These are phyloP conservation scores for Noccaea bulbosa DNA, from an alignment of 345 rosid species.

Conservation along the genomic window DNA sequence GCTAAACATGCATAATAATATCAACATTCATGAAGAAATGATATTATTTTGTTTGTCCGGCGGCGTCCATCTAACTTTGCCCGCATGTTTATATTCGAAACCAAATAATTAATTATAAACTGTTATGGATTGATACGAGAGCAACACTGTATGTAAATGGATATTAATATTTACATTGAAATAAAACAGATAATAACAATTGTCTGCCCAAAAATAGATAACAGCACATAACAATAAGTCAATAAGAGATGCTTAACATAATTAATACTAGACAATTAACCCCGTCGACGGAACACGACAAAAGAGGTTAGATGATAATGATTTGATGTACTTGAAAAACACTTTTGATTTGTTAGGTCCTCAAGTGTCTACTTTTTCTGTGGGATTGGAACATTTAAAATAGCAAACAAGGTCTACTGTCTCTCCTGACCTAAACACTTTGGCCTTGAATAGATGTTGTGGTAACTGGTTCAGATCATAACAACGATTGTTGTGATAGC, in stretches of 20 bases:
- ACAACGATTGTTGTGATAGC: constrained; percentile 32
- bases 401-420: constrained; percentile 39
- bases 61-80: too few relatives aligned
- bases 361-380: constrained; percentile 31
- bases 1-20: too few relatives aligned
- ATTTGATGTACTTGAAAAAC: constrained; percentile 41
- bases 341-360: constrained; percentile 39
- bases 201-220: constrained; percentile 2
- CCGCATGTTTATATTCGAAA: too few relatives aligned
- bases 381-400: constrained; percentile 33
- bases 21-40: too few relatives aligned
- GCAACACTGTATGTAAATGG: background rate
- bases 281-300: constrained; percentile 34
- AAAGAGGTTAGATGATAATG: constrained; percentile 32
- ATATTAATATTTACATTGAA: background rate
- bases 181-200: background rate
- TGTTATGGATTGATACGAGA: background rate
- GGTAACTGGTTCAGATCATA: constrained; percentile 26
- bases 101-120: too few relatives aligned
- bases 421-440: constrained; percentile 41
- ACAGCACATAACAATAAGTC: background rate
- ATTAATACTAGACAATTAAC: constrained; percentile 15
- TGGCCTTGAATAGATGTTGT: constrained; percentile 37
- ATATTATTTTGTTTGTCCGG: too few relatives aligned
- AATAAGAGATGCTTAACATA: background rate